Base-by-base conservation (phyloP, 2,329 filamentous ascomycete species). In the Fusarium mundagurra region DNA sequence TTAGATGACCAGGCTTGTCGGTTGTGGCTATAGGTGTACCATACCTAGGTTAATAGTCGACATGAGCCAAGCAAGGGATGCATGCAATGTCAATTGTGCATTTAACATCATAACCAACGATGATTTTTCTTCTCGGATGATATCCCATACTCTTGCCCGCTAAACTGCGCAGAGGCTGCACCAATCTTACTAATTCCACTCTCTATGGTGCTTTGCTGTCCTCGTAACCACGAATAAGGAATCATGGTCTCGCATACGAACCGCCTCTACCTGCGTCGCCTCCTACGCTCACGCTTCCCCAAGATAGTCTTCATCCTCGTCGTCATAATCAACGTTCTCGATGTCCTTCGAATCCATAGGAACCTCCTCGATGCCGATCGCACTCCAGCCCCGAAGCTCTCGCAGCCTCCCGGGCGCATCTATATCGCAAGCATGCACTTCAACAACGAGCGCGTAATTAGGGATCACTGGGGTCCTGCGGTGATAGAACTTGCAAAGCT, bases 391-490 rank as follows among this genome's bases (percentile, higher is more conserved):
- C 73, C 76, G 50, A 71, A 76, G 61, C 74, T 79, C 53, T 78
- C 75, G 61, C 78, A 80, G 50, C 78, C 74, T 29, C 75, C 71
- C 54, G 82, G 84, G 76, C 82, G 84, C 71, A 87, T 94, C 70
- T 94, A 90, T 82, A 92, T 94, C 69, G 89, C 91, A 9, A 89
- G 89, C 69, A 89, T 92, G 78, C 91, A 93, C 77, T 93, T 91
- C 86, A 93, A 92, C 76, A 89, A 89, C 71, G 92, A 88, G 67
- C 79, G 80, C 4, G 83, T 93, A 31, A 84, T 94, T 5, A 86
- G 88, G 13, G 83, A 84, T 10, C 87, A 91, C 75, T 94, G 92
- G 92, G 90, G 87, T 71, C 81, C 85, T 11, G 90, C 90, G 1
- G 83, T 94, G 6, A 67, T 92, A 12, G 83, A 87, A 5, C 82